These are phyloP conservation scores for Chalaropsis thielavioides DNA, from an alignment of 2,329 filamentous ascomycete species.

Conservation along the genomic window DNA sequence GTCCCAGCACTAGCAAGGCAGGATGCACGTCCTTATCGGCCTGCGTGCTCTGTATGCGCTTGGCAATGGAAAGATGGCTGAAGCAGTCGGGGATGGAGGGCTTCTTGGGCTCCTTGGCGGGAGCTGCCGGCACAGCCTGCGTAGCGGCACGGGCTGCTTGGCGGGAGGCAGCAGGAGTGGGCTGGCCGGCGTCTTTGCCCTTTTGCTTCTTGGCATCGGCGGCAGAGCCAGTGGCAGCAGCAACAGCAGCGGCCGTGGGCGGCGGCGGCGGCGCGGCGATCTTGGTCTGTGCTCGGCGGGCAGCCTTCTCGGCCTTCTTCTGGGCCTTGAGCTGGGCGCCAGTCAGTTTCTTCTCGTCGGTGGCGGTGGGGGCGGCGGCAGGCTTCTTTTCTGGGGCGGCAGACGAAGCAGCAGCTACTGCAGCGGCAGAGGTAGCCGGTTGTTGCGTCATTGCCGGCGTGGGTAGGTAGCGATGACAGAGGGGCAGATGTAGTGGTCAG, in stretches of 20 bases:
- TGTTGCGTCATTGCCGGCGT: slow-evolving; percentile 7
- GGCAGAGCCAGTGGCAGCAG: slow-evolving; percentile 25
- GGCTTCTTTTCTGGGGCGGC: background rate
- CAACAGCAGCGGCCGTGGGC: slow-evolving; percentile 27
- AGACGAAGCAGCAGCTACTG: background rate
- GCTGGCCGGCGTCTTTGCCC: slow-evolving; percentile 10
- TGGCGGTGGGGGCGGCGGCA: background rate
- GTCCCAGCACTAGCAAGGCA: slow-evolving; percentile 65
- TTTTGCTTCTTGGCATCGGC: slow-evolving; percentile 32
- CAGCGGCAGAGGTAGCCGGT: background rate
- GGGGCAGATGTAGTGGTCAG: background rate
- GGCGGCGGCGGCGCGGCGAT: slow-evolving; percentile 33
- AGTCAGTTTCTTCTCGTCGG: slow-evolving; percentile 44
- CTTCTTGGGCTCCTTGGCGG: slow-evolving; percentile 36
- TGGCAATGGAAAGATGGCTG: slow-evolving; percentile 63
- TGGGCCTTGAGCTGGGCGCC: slow-evolving; percentile 75
- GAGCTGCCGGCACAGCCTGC: slow-evolving; percentile 26
- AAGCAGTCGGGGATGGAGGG: slow-evolving; percentile 57
- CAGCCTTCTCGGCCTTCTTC: slow-evolving; percentile 83
- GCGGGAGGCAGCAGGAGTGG: slow-evolving; percentile 21
- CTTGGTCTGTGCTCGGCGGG: slow-evolving; percentile 61
- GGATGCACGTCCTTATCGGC: slow-evolving; percentile 72
- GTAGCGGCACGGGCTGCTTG: slow-evolving; percentile 26
- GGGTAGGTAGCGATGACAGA: background rate
- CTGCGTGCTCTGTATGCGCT: slow-evolving; percentile 38